Conservation (phyloP, 176 grass and related monocot species). For the Triticum timopheevii region DNA sequence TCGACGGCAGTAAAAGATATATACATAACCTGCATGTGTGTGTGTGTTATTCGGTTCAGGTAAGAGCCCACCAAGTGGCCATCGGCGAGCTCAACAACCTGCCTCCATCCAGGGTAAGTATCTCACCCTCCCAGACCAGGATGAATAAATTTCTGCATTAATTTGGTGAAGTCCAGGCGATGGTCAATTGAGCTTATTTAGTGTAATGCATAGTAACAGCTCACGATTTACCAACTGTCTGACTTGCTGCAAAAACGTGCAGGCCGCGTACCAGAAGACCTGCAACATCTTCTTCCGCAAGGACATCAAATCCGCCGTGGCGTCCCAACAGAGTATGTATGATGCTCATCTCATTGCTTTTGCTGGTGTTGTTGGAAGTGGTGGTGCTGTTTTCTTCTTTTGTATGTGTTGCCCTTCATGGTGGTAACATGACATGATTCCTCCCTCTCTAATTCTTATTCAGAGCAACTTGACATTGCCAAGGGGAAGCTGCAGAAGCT, state of each 20-base stretch:
- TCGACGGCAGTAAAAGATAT: background rate
- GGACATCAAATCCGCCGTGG: slow-evolving; percentile 28
- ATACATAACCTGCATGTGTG: background rate
- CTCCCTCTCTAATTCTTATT: background rate
- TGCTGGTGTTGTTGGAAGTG: background rate
- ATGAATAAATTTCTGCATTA: too few species aligned
- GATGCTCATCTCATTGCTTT: background rate
- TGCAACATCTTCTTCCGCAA: slow-evolving; percentile 46
- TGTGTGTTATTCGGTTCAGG: slow-evolving; percentile 33
- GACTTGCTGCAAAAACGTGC: background rate
- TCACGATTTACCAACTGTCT: background rate
- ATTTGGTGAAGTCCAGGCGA: background rate
- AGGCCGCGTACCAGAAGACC: slow-evolving; percentile 41
- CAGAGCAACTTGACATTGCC: slow-evolving; percentile 45
- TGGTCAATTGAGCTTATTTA: background rate
- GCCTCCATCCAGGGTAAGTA: slow-evolving; percentile 46
- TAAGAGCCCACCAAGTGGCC: slow-evolving; percentile 55
- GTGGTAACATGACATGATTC: slow-evolving; percentile 27
- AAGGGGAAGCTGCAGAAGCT: slow-evolving; percentile 34
- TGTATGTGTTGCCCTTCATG: background rate
- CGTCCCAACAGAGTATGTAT: slow-evolving; percentile 37
- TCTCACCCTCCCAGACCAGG: too few species aligned
- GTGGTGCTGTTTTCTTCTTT: background rate
- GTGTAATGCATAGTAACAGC: background rate
- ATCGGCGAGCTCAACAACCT: slow-evolving; percentile 54